Evolutionary conservation across 305 asterid genomes (phyloP).

Genomic region (Coffea humblotiana): DNA sequence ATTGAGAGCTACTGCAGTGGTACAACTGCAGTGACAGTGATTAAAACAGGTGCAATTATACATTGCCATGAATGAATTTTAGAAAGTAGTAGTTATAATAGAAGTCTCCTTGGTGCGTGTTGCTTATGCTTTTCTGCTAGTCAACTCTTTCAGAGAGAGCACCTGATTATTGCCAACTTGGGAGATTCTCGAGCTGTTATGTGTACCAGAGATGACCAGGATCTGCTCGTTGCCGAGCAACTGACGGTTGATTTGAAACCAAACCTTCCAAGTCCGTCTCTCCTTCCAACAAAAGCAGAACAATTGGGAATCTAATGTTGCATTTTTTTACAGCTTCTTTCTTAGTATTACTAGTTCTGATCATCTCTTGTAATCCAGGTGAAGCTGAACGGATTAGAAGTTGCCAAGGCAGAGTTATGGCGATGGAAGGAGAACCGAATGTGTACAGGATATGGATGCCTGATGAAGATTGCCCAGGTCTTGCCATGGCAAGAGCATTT

Average conservation of each 20-base stretch:
- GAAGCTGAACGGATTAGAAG: conserved; percentile 32
- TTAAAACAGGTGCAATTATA: conserved; percentile 59
- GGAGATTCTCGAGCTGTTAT: conserved; percentile 94
- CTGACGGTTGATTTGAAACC: conserved; percentile 90
- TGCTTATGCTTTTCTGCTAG: neutral
- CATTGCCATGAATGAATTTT: neutral
- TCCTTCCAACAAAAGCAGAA: neutral
- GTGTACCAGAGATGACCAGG: conserved; percentile 54
- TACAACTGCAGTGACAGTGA: conserved; percentile 66
- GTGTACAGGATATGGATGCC: conserved; percentile 49
- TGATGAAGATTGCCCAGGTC: conserved; percentile 45
- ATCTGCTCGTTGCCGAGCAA: conserved; percentile 60
- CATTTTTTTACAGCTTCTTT: neutral
- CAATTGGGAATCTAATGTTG: neutral
- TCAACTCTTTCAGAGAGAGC: conserved; percentile 54
- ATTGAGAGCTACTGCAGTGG: conserved; percentile 91
- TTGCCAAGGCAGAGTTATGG: conserved; percentile 43
- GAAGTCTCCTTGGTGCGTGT: neutral
- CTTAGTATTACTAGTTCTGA: too few relatives aligned
- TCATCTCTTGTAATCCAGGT: conserved; percentile 9
- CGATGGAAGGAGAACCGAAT: conserved; percentile 44
- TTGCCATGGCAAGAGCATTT: conserved; percentile 48
- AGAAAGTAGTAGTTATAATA: neutral
- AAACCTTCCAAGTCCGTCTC: conserved; percentile 36
- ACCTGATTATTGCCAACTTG: conserved; percentile 69